A percentile compares a stretch with the other conserved stretches of the same genome.
Evolutionary conservation across 202 grass and related monocot species (phyloP).

Genomic region (Panicum virgatum): DNA sequence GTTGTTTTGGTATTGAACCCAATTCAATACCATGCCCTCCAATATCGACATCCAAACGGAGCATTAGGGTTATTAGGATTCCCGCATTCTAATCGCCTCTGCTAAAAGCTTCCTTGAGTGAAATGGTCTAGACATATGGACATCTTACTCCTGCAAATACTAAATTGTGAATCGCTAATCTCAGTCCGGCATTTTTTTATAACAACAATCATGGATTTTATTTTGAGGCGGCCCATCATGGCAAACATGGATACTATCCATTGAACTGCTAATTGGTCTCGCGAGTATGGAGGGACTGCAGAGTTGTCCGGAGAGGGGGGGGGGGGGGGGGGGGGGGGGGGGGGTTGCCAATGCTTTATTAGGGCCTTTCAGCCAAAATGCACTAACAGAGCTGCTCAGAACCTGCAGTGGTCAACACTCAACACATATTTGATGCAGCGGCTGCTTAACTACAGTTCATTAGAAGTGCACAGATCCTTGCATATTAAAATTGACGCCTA

Average conservation of each 20-base stretch:
- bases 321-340: no score
- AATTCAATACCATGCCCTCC: no score
- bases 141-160: neutral
- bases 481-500: neutral
- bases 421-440: neutral
- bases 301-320: no score
- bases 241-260: neutral
- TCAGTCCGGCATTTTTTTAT: neutral
- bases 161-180: no score
- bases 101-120: neutral
- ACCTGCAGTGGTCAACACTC: neutral
- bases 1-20: no score
- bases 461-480: neutral
- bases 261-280: neutral
- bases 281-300: neutral
- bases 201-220: no score
- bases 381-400: neutral
- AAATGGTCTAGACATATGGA: neutral
- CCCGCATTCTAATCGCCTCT: neutral
- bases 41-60: no score
- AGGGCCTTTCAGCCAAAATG: neutral
- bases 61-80: neutral
- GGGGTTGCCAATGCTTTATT: neutral
- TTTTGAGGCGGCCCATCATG: no score
- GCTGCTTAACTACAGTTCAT: neutral